Evolutionary conservation across 306 rosid species (phyloP), one percentile per base, ranked within the genome.

Genomic region (barrel medic (Medicago truncatula)): DNA sequence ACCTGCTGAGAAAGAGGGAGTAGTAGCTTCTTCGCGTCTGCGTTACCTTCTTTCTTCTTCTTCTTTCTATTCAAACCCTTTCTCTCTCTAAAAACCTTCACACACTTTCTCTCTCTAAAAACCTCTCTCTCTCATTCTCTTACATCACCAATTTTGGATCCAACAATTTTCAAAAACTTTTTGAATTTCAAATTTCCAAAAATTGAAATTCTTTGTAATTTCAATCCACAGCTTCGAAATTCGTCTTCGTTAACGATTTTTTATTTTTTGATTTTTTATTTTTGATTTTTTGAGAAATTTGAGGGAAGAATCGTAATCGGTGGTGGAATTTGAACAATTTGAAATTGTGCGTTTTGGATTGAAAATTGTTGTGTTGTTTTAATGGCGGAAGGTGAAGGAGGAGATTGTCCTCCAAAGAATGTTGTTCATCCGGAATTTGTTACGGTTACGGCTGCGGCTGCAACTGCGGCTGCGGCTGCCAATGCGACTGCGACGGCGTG

Each of bases 1-100:
- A 92, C 88, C 83, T 87, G 62, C 70, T 86, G 64, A 87, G 92
- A 86, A 94, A 91, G 98, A 84, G 98, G 97, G 98, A 89, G 97
- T 61, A 40, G 81, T 31, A 61, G 47, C 39, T 9, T 67, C 7
- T 72, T 76, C 31, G 31, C 31, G 31, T 34, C 9, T 69, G 74
- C 20, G 39, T 60, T 62, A 36, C 17, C 78, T 63, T 44, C 67
- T 40, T 40, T 53, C 28, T n/a, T 41, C 86, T 73, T 49, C 83
- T 80, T 46, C 31, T 28, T 23, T 3, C 2, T n/a, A n/a, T n/a
- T 34, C 62, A 62, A 60, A 74, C 44, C 9, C 76, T 76, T 56
- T 76, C 28, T 17, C 58, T 16, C 62, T 71, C 81, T 56, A 23
- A 77, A 77, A 77, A 71, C 49, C 36, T 23, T 57, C 16, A 0